A percentile compares a stretch with the other conserved stretches of the same genome.
phyloP scores from a whole-genome alignment of 306 rosid genomes.

The Gastrolobium villosum region DNA sequence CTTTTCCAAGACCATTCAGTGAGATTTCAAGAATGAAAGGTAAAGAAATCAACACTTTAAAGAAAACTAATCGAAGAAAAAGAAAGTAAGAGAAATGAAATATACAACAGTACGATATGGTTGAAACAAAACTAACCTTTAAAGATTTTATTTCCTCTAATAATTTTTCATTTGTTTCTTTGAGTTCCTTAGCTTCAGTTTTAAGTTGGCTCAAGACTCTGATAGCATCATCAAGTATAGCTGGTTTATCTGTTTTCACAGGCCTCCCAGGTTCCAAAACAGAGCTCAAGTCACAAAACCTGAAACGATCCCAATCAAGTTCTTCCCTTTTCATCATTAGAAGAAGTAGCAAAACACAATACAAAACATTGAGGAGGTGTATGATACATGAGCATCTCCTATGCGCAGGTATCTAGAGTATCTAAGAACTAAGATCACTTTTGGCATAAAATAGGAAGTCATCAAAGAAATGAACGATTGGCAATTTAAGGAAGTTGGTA shows the following conservation, averaged over 20 bases:
- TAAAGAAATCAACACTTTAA: not conserved
- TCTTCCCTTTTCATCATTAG: conserved; percentile 14
- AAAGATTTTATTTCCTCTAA: conserved; percentile 76
- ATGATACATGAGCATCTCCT: not conserved
- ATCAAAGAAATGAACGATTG: conserved; percentile 1
- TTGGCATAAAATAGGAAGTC: conserved; percentile 3
- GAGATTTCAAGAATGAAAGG: conserved; percentile 22
- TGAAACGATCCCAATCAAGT: conserved; percentile 49
- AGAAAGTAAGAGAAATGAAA: conserved; percentile 5
- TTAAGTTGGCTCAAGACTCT: conserved; percentile 81
- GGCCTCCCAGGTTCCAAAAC: conserved; percentile 89
- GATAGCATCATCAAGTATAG: conserved; percentile 87
- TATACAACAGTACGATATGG: not conserved
- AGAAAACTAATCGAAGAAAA: not conserved
- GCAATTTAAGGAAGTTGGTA: not conserved
- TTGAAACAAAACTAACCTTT: conserved; percentile 68
- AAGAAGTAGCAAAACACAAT: conserved; percentile 43
- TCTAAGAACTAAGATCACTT: conserved; percentile 1
- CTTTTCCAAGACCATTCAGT: conserved; percentile 7
- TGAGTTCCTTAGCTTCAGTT: conserved; percentile 81
- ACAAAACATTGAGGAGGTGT: conserved; percentile 27
- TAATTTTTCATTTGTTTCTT: conserved; percentile 76
- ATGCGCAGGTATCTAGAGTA: conserved; percentile 1
- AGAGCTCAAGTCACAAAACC: conserved; percentile 82
- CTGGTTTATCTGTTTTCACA: conserved; percentile 75